These are phyloP conservation scores for Mycena rosella DNA, from an alignment of 768 basidiomycete species.

Conservation along the genomic window DNA sequence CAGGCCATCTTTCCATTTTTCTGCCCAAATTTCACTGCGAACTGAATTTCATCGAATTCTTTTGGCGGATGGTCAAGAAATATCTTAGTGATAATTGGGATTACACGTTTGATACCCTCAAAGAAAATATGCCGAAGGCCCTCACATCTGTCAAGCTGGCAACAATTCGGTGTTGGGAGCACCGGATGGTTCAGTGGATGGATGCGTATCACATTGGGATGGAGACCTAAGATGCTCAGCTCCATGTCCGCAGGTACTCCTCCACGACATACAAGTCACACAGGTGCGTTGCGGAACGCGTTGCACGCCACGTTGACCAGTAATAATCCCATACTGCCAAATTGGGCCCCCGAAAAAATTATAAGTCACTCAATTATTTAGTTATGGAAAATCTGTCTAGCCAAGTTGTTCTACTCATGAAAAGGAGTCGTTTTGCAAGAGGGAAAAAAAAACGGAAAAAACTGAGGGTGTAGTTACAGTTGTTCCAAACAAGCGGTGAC, in stretches of 20 bases:
- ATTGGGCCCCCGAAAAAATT: not conserved
- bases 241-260: constrained; percentile 29
- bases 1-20: constrained; percentile 43
- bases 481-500: too few species aligned
- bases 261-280: not conserved
- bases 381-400: too few species aligned
- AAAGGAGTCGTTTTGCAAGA: too few species aligned
- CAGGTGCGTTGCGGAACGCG: not conserved
- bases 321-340: not conserved
- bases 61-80: constrained; percentile 10
- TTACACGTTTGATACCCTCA: constrained; percentile 25
- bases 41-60: constrained; percentile 14
- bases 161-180: constrained; percentile 31
- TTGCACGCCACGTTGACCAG: not conserved
- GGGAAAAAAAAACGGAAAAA: too few species aligned
- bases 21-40: constrained; percentile 4
- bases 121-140: too few species aligned
- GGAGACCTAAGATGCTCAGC: too few species aligned
- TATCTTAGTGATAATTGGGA: constrained; percentile 36
- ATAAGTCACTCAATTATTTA: too few species aligned
- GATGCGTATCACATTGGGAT: too few species aligned
- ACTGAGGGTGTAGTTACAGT: too few species aligned
- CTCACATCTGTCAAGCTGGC: constrained; percentile 27
- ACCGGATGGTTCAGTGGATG: constrained; percentile 24
- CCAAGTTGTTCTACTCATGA: too few species aligned